These are phyloP conservation scores for Vinca minor DNA, from an alignment of 257 asterid genomes.

Conservation along the genomic window DNA sequence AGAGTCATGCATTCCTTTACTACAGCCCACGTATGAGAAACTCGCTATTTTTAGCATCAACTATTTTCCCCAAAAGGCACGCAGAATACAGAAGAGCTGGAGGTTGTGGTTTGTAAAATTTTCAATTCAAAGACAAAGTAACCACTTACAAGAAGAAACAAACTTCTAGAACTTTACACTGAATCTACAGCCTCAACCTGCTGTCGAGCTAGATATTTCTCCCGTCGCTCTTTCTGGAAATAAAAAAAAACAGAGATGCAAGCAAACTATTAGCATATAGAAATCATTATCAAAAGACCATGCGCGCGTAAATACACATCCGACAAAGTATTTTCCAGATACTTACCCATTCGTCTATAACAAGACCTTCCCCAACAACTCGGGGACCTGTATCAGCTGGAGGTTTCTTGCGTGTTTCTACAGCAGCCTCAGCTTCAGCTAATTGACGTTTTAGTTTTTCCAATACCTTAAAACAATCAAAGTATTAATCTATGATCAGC, in stretches of 20 bases:
- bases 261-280: background rate
- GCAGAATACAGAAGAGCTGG: conserved; percentile 12
- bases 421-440: conserved; percentile 77
- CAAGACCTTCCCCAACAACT: conserved; percentile 70
- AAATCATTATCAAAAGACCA: background rate
- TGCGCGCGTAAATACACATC: background rate
- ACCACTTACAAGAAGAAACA: conserved; percentile 11
- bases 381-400: conserved; percentile 53
- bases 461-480: conserved; percentile 37
- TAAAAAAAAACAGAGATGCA: background rate
- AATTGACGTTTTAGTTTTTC: conserved; percentile 68
- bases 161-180: conserved; percentile 21
- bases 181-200: conserved; percentile 60
- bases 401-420: conserved; percentile 64
- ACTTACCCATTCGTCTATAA: conserved; percentile 81
- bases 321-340: background rate
- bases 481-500: conserved; percentile 6
- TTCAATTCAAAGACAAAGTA: conserved; percentile 8
- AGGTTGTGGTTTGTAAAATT: background rate
- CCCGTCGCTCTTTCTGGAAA: conserved; percentile 57
- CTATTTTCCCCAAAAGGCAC: conserved; percentile 8
- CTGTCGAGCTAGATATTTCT: conserved; percentile 62
- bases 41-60: too few relatives aligned
- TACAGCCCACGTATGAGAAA: too few relatives aligned
- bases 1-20: too few relatives aligned